Percentiles rank a stretch among this genome's conserved stretches.
These are phyloP conservation scores for Mycocentrospora acerina DNA, from an alignment of 2,329 filamentous ascomycete species.

Conservation along the genomic window DNA sequence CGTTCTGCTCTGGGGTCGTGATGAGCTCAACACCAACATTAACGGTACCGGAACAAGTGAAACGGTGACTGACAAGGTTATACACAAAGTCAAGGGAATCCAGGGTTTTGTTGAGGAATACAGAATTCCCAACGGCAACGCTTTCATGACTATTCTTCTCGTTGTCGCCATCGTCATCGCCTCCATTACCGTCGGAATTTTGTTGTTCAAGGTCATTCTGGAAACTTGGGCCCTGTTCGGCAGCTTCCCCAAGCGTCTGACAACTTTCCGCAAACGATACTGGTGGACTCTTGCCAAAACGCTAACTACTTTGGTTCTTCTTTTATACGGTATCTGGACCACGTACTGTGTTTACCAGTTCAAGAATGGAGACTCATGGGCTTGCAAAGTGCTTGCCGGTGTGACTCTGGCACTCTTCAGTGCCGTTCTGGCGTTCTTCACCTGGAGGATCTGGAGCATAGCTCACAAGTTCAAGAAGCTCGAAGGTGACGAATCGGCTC, in stretches of 20 bases:
- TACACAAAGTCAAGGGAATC: constrained; percentile 69
- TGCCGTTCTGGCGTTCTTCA: constrained; percentile 76
- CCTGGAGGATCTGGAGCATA: constrained; percentile 76
- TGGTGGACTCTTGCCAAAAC: constrained; percentile 90
- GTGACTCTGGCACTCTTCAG: constrained; percentile 83
- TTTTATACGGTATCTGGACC: constrained; percentile 94
- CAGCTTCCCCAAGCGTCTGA: constrained; percentile 75
- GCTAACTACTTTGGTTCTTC: constrained; percentile 83
- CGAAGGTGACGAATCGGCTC: constrained; percentile 69
- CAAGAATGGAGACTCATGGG: constrained; percentile 90
- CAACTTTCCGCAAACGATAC: constrained; percentile 91
- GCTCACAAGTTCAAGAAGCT: constrained; percentile 72
- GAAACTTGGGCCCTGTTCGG: constrained; percentile 91
- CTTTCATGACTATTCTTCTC: constrained; percentile 92
- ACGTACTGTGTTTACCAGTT: constrained; percentile 97
- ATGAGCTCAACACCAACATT: constrained; percentile 40
- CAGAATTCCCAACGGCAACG: constrained; percentile 82
- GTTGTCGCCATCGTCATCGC: constrained; percentile 86
- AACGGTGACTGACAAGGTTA: constrained; percentile 44
- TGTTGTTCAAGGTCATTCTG: constrained; percentile 87
- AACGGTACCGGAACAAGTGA: constrained; percentile 44
- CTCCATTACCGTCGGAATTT: constrained; percentile 78
- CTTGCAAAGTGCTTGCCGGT: constrained; percentile 78
- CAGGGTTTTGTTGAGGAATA: constrained; percentile 82
- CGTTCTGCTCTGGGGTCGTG: constrained; percentile 56